Percentiles rank a stretch among this genome's conserved stretches.
Conservation (phyloP, 1,139 yeast genomes). For the Suhomyces bokatorum region DNA sequence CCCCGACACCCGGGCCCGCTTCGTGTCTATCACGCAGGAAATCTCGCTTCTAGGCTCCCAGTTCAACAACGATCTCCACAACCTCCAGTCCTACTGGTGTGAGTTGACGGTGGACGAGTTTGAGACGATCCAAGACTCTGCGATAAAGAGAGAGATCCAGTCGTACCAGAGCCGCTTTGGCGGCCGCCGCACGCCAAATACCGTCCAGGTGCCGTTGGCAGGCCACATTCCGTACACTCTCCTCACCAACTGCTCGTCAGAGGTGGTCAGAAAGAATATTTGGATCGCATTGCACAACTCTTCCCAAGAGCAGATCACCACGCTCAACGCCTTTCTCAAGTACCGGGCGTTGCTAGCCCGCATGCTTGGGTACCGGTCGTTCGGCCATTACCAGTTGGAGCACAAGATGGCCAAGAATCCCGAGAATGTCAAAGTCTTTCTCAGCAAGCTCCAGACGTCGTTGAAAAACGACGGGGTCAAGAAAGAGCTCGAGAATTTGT, state of each 20-base stretch:
- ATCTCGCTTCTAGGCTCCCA: conserved; percentile 83
- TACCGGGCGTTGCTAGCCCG: conserved; percentile 72
- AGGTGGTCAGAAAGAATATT: conserved; percentile 59
- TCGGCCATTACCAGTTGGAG: conserved; percentile 76
- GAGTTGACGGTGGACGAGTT: conserved; percentile 34
- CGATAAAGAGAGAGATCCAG: conserved; percentile 29
- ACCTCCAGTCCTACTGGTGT: conserved; percentile 43
- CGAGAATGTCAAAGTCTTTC: conserved; percentile 68
- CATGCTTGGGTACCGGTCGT: conserved; percentile 71
- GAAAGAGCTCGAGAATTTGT: conserved; percentile 54
- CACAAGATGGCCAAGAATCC: conserved; percentile 92
- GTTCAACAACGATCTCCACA: conserved; percentile 60
- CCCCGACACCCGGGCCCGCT: conserved; percentile 61
- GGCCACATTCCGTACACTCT: conserved; percentile 71
- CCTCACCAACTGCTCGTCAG: conserved; percentile 58
- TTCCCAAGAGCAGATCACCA: conserved; percentile 55
- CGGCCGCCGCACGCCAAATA: conserved; percentile 19
- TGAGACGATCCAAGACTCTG: conserved; percentile 25
- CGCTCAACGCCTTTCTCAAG: conserved; percentile 59
- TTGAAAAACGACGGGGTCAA: conserved; percentile 51
- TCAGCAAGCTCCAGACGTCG: conserved; percentile 54
- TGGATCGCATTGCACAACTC: conserved; percentile 76
- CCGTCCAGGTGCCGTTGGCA: conserved; percentile 57
- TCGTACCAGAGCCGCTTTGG: conserved; percentile 25
- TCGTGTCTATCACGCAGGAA: conserved; percentile 77